phyloP scores from a whole-genome alignment of 2,329 filamentous ascomycete genomes.

The Colletotrichum sidae region DNA sequence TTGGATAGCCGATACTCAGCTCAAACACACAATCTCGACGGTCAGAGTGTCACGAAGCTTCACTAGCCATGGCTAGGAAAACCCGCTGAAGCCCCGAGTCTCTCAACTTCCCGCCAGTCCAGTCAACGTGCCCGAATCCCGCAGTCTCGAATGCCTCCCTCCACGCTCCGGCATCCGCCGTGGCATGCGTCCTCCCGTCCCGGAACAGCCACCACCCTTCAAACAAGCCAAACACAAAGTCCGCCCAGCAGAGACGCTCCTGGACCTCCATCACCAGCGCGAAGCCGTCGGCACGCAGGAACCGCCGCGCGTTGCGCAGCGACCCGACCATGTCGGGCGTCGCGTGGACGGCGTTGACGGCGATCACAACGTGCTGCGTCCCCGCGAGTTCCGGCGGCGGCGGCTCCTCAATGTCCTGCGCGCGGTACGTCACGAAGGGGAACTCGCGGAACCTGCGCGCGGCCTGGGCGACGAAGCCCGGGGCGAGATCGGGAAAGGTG shows the following conservation, averaged over 20 bases:
- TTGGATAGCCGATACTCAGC: too few relatives aligned
- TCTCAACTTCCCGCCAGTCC: constrained; percentile 36
- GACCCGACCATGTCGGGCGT: constrained; percentile 42
- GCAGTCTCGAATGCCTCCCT: constrained; percentile 21
- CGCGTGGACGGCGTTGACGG: constrained; percentile 49
- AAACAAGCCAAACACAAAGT: constrained; percentile 50
- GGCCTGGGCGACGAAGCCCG: constrained; percentile 44
- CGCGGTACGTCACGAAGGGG: constrained; percentile 20
- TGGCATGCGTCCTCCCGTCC: constrained; percentile 42
- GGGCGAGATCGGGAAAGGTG: constrained; percentile 53
- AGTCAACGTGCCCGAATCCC: constrained; percentile 39
- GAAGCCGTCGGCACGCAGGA: constrained; percentile 48
- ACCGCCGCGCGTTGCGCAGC: constrained; percentile 39
- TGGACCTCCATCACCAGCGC: constrained; percentile 51
- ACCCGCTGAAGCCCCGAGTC: constrained; percentile 23
- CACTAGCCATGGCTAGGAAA: constrained; percentile 7
- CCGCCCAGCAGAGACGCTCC: constrained; percentile 43
- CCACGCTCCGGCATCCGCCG: constrained; percentile 19
- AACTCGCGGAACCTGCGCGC: constrained; percentile 40
- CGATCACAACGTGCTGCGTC: constrained; percentile 47
- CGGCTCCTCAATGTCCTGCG: constrained; percentile 18
- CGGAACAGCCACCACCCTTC: constrained; percentile 54
- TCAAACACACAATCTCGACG: accelerated
- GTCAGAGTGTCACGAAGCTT: too few relatives aligned
- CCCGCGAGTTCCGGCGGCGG: constrained; percentile 39